Conservation (phyloP, 1,284 basidiomycete genomes). For the Melampsora americana region DNA sequence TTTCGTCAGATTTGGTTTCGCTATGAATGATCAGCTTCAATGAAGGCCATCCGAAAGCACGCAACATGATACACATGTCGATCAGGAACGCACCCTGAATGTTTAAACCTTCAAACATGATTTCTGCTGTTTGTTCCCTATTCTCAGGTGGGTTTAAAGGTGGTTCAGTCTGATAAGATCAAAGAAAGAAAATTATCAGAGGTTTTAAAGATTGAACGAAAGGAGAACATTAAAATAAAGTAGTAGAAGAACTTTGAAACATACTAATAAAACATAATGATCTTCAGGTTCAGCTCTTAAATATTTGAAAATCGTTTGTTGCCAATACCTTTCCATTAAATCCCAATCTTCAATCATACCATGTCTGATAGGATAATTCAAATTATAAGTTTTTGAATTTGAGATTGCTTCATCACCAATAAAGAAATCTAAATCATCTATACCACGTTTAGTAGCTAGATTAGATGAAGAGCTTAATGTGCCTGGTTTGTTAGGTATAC, state of each 20-base stretch:
- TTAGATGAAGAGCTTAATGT: conserved; percentile 60
- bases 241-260: no score
- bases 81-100: conserved; percentile 66
- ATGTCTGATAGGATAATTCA: conserved; percentile 95
- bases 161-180: conserved; percentile 75
- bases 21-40: no score
- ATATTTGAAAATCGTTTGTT: conserved; percentile 99
- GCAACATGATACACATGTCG: no score
- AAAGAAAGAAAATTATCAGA: not conserved
- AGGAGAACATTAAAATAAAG: no score
- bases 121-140: conserved; percentile 97
- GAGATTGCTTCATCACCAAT: conserved; percentile 98
- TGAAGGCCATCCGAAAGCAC: no score
- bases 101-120: conserved; percentile 99
- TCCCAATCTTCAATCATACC: conserved; percentile 99
- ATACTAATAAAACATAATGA: conserved; percentile 92
- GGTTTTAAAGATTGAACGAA: not conserved
- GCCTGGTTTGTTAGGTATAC: conserved; percentile 73
- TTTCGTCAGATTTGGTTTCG: not conserved
- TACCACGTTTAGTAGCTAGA: conserved; percentile 91
- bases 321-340: conserved; percentile 99
- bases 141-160: conserved; percentile 98
- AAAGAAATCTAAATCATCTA: conserved; percentile 99
- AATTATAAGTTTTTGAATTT: conserved; percentile 65
- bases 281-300: conserved; percentile 97